Evolutionary conservation across 768 basidiomycete species (phyloP).

Genomic region (Agrocybe praecox): DNA sequence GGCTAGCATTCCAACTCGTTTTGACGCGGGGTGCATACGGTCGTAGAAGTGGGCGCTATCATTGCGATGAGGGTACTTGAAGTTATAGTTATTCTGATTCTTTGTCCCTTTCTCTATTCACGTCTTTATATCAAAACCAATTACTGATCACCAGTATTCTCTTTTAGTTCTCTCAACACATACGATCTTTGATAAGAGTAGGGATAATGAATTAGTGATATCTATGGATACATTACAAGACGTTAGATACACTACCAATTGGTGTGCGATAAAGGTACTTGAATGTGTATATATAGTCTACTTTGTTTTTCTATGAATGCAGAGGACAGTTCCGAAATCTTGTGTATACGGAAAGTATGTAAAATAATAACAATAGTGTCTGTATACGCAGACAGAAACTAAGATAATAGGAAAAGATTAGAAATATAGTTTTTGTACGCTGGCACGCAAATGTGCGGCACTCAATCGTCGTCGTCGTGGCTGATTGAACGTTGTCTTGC

Average conservation of each 20-base stretch:
- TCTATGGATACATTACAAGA: neutral
- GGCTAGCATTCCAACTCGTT: slow-evolving; percentile 20
- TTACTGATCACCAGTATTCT: neutral
- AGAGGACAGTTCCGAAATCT: no score
- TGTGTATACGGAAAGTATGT: neutral
- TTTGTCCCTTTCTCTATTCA: neutral
- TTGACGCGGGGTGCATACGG: slow-evolving; percentile 21
- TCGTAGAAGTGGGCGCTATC: slow-evolving; percentile 17
- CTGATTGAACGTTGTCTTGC: slow-evolving; percentile 51
- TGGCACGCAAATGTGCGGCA: neutral
- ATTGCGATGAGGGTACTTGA: slow-evolving; percentile 16
- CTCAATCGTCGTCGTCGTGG: neutral
- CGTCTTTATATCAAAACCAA: neutral
- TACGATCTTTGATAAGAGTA: neutral
- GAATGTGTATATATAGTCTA: neutral
- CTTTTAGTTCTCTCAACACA: neutral
- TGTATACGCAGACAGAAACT: neutral
- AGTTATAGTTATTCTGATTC: slow-evolving; percentile 22
- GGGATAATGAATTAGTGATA: neutral
- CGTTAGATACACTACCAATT: neutral
- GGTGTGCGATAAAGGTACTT: neutral
- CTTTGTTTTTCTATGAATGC: no score
- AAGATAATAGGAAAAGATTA: neutral
- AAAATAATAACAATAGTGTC: neutral
- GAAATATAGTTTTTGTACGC: neutral